Percentiles rank a stretch among this genome's conserved stretches.
Conservation (phyloP, 1,284 basidiomycete genomes). For the Polyporus tsugae region DNA sequence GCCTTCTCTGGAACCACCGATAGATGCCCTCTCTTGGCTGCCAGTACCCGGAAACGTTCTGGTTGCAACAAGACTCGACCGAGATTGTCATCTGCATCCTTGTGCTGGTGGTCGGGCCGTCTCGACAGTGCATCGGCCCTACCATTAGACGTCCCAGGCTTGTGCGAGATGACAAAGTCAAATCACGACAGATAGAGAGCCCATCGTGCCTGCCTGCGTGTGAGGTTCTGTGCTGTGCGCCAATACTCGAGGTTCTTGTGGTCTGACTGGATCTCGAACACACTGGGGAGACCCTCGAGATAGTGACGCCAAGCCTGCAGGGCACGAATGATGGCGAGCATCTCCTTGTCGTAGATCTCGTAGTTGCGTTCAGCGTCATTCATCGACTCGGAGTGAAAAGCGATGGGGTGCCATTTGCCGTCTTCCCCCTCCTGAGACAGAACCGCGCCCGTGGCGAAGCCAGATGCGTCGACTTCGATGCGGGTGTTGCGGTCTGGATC, state of each 20-base stretch:
- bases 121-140: conserved; percentile 51
- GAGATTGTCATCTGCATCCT: conserved; percentile 17
- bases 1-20: conserved; percentile 2
- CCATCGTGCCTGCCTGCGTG: conserved; percentile 51
- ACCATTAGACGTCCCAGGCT: conserved; percentile 42
- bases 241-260: conserved; percentile 56
- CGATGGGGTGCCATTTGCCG: too few relatives aligned
- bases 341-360: conserved; percentile 47
- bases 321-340: conserved; percentile 44
- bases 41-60: conserved; percentile 3
- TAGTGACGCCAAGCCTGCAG: conserved; percentile 46
- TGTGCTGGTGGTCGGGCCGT: conserved; percentile 44
- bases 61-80: conserved; percentile 36
- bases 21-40: not conserved
- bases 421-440: too few relatives aligned
- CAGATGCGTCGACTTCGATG: not conserved
- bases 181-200: conserved; percentile 43
- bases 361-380: conserved; percentile 40
- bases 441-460: too few relatives aligned
- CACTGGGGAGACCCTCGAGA: conserved; percentile 31
- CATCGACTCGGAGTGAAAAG: conserved; percentile 10
- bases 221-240: conserved; percentile 45
- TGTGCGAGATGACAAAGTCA: conserved; percentile 37
- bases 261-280: conserved; percentile 43
- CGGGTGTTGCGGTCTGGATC: not conserved